Conservation (phyloP, 345 rosid species). For the Populus tremula region DNA sequence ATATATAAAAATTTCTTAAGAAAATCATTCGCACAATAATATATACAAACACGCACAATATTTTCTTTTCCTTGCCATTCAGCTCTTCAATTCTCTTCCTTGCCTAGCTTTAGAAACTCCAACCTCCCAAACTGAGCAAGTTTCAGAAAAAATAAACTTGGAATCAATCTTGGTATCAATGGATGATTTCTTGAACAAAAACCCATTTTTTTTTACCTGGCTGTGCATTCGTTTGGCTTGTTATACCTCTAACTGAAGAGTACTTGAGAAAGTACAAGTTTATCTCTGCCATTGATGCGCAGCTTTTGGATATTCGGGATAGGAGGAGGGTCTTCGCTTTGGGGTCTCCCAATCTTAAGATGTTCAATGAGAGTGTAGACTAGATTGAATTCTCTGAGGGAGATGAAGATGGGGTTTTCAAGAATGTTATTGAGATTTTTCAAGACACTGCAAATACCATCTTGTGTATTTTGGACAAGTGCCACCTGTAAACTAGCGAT, state of each 20-base stretch:
- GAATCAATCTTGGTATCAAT: conserved; percentile 60
- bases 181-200: conserved; percentile 64
- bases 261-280: conserved; percentile 72
- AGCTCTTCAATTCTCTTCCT: too few relatives aligned
- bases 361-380: conserved; percentile 47
- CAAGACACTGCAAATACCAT: conserved; percentile 53
- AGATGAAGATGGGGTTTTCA: conserved; percentile 51
- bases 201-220: conserved; percentile 88
- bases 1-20: too few relatives aligned
- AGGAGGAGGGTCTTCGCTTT: conserved; percentile 47
- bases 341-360: conserved; percentile 64
- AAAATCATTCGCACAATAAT: too few relatives aligned
- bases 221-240: conserved; percentile 74
- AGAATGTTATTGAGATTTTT: conserved; percentile 35
- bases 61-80: too few relatives aligned
- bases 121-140: not conserved
- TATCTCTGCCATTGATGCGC: conserved; percentile 55
- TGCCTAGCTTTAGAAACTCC: too few relatives aligned
- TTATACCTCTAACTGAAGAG: conserved; percentile 47
- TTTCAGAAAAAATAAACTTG: conserved; percentile 56
- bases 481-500: too few relatives aligned
- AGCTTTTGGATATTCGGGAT: conserved; percentile 84
- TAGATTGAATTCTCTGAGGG: conserved; percentile 52
- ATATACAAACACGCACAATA: not conserved
- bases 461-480: conserved; percentile 45